phyloP scores from a whole-genome alignment of 352 stramenopile genomes.

The Globisporangium lucens region DNA sequence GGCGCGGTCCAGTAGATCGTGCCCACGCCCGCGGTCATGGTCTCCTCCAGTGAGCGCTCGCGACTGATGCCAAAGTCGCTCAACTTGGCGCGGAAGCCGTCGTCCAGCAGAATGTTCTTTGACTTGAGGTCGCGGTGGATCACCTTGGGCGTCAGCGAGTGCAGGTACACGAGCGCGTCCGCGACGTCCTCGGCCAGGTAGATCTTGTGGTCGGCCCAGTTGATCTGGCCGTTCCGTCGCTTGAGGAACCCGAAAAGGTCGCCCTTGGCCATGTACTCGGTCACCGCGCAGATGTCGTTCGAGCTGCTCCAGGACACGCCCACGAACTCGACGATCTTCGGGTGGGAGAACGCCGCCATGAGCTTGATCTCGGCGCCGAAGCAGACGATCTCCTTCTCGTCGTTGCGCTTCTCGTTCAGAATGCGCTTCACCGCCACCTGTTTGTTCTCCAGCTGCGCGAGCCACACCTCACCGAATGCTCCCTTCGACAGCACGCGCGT shows the following conservation, averaged over 20 bases:
- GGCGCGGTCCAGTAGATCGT: constrained; percentile 86
- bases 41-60: constrained; percentile 73
- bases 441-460: constrained; percentile 71
- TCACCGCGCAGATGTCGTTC: constrained; percentile 71
- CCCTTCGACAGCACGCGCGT: constrained; percentile 81
- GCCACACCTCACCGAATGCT: constrained; percentile 87
- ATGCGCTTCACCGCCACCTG: constrained; percentile 85
- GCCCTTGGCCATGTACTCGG: constrained; percentile 80
- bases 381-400: constrained; percentile 82
- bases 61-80: constrained; percentile 80
- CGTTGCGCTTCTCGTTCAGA: constrained; percentile 75
- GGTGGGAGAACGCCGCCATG: constrained; percentile 77
- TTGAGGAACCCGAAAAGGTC: constrained; percentile 77
- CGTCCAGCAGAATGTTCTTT: constrained; percentile 74
- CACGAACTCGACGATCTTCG: constrained; percentile 82
- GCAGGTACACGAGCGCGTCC: constrained; percentile 67
- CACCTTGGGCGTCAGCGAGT: constrained; percentile 69
- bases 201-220: constrained; percentile 74
- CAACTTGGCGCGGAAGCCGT: constrained; percentile 58
- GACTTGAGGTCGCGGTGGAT: constrained; percentile 81
- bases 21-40: constrained; percentile 77
- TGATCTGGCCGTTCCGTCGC: constrained; percentile 56
- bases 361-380: constrained; percentile 85
- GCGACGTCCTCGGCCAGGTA: constrained; percentile 72
- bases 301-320: constrained; percentile 72